Percentiles rank a stretch among this genome's conserved stretches.
phyloP scores from a whole-genome alignment of 257 asterid species.

The Solanum medicagineum region DNA sequence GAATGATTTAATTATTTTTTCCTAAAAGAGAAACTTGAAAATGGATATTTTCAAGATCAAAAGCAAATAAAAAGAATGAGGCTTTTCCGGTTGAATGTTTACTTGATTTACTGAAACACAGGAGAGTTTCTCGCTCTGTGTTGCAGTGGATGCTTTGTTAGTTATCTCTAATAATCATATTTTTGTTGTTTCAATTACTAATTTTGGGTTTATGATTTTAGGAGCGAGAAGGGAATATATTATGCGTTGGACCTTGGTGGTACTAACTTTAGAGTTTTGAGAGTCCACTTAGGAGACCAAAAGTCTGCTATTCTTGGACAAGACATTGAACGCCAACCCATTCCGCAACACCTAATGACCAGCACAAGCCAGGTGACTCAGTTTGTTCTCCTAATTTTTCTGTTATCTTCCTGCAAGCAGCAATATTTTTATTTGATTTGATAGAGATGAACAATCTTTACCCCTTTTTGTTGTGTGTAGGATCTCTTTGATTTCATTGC shows the following conservation, averaged over 20 bases:
- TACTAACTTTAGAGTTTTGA: conserved; percentile 54
- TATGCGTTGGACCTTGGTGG: conserved; percentile 67
- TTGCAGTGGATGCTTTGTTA: background rate
- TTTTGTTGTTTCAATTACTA: background rate
- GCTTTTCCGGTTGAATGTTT: background rate
- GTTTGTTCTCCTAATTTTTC: background rate
- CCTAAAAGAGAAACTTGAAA: background rate
- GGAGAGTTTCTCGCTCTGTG: background rate
- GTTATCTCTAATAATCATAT: background rate
- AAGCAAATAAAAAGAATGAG: background rate
- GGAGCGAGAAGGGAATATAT: conserved; percentile 42
- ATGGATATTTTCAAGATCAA: background rate
- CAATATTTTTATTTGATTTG: background rate
- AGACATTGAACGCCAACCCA: conserved; percentile 36
- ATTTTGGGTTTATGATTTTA: background rate
- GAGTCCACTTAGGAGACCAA: conserved; percentile 52
- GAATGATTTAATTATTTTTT: background rate
- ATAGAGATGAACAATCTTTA: background rate
- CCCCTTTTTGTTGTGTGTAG: conserved; percentile 19
- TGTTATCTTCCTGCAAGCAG: background rate
- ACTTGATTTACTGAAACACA: background rate
- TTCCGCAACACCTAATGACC: conserved; percentile 46
- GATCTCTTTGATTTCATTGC: conserved; percentile 82
- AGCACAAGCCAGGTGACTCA: conserved; percentile 46
- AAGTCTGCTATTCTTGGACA: conserved; percentile 36